Percentiles rank a stretch among this genome's conserved stretches.
These are phyloP conservation scores for Peziza echinospora DNA, from an alignment of 495 filamentous ascomycete species.

Conservation along the genomic window DNA sequence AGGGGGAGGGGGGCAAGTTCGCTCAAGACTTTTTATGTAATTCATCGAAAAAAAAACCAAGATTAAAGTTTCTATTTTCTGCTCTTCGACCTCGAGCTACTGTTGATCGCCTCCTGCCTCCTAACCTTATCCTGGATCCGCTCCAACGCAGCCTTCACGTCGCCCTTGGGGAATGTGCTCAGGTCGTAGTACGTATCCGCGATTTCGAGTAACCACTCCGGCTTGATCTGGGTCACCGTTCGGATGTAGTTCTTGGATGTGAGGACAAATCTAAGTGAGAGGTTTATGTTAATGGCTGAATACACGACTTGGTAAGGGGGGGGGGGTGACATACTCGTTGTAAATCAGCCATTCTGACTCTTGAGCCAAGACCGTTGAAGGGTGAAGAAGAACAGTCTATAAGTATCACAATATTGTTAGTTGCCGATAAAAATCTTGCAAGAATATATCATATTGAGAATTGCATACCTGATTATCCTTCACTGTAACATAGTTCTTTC, in stretches of 20 bases:
- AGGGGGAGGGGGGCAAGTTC: too few species aligned
- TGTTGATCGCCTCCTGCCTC: slow-evolving; percentile 44
- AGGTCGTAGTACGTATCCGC: slow-evolving; percentile 83
- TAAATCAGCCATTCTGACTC: slow-evolving; percentile 95
- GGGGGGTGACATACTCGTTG: slow-evolving; percentile 36
- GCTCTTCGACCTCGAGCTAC: background rate
- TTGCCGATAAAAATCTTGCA: background rate
- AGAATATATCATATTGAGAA: too few species aligned
- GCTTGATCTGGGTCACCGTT: slow-evolving; percentile 42
- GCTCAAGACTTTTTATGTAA: too few species aligned
- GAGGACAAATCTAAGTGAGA: slow-evolving; percentile 59
- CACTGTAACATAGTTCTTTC: slow-evolving; percentile 78
- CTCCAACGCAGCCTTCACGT: slow-evolving; percentile 56
- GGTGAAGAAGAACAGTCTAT: slow-evolving; percentile 74
- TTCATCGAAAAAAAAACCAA: too few species aligned
- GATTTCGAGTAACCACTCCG: slow-evolving; percentile 87
- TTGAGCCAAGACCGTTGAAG: slow-evolving; percentile 60
- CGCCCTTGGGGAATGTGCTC: slow-evolving; percentile 60
- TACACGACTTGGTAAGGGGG: background rate
- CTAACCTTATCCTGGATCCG: slow-evolving; percentile 52
- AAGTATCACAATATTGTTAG: background rate
- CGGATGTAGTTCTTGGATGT: slow-evolving; percentile 84
- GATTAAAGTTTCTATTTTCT: too few species aligned
- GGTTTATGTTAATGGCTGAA: background rate
- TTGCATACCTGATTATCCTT: slow-evolving; percentile 50